Evolutionary conservation across 2,329 filamentous ascomycete species (phyloP).

Genomic region (Aureobasidium namibiae): DNA sequence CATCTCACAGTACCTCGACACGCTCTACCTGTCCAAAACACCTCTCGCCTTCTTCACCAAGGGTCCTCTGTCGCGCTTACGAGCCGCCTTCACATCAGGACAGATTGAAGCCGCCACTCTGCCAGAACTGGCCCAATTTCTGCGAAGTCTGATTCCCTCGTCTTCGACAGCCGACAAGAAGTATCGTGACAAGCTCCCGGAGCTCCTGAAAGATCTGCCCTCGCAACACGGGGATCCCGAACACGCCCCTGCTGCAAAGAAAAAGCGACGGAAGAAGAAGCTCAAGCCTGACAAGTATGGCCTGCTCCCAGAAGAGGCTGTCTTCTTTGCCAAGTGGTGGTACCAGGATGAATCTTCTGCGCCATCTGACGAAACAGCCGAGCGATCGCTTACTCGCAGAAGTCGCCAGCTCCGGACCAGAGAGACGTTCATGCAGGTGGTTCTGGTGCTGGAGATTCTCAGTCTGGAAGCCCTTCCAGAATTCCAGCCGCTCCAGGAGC

Average conservation of each 20-base stretch:
- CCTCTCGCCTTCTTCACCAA: conserved; percentile 79
- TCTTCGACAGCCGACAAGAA: conserved; percentile 64
- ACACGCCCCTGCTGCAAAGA: conserved; percentile 25
- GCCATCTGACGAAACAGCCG: conserved; percentile 35
- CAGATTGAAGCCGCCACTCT: background rate
- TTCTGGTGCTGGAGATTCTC: conserved; percentile 68
- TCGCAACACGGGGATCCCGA: conserved; percentile 22
- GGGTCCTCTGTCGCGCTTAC: conserved; percentile 66
- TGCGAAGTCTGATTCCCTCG: conserved; percentile 40
- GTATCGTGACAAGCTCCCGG: conserved; percentile 62
- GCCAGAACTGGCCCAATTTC: conserved; percentile 56
- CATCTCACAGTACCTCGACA: conserved; percentile 33
- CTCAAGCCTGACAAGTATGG: conserved; percentile 59
- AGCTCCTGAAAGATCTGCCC: conserved; percentile 51
- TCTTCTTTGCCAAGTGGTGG: conserved; percentile 65
- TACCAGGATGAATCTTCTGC: conserved; percentile 41
- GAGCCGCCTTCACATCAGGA: conserved; percentile 56
- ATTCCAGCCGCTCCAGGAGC: background rate
- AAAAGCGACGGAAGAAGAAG: conserved; percentile 50
- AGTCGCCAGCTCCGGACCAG: conserved; percentile 55
- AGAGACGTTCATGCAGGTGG: conserved; percentile 74
- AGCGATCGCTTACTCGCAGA: conserved; percentile 49
- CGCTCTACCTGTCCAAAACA: conserved; percentile 49
- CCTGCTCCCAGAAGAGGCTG: conserved; percentile 59
- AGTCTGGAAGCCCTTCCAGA: conserved; percentile 50